Conservation (phyloP, 2,329 filamentous ascomycete species). For the Thielaviopsis musarum region DNA sequence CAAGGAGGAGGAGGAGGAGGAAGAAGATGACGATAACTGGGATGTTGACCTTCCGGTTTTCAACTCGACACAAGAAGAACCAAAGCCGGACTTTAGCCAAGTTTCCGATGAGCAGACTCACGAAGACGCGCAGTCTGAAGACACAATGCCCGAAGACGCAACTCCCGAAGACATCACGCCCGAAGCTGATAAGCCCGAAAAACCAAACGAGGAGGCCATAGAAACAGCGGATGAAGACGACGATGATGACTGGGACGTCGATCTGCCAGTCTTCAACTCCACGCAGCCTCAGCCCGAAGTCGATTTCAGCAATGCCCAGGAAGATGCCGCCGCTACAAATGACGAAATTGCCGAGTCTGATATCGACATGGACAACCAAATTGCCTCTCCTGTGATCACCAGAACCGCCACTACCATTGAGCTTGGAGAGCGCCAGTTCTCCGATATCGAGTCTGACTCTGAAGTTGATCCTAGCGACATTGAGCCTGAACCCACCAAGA, state of each 20-base stretch:
- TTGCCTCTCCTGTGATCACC: neutral
- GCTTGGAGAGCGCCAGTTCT: neutral
- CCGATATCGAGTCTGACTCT: neutral
- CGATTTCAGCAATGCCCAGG: conserved; percentile 2
- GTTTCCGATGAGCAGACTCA: neutral
- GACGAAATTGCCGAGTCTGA: neutral
- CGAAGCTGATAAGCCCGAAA: neutral
- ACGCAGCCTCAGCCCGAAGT: conserved; percentile 3
- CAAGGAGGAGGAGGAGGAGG: neutral
- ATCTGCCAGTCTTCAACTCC: conserved; percentile 9
- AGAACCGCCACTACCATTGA: neutral
- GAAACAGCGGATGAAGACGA: conserved; percentile 1
- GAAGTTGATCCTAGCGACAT: neutral
- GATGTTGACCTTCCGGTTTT: neutral
- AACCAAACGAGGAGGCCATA: neutral
- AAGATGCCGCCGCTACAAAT: neutral
- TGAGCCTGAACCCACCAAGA: neutral
- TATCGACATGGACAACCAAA: neutral
- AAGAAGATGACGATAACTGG: neutral
- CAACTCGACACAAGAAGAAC: neutral
- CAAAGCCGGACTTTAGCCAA: neutral
- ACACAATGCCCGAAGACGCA: neutral
- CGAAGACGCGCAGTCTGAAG: neutral
- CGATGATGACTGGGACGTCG: conserved; percentile 9
- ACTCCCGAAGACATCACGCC: neutral